Percentiles rank a stretch among this genome's conserved stretches.
Conservation (phyloP, 2,329 filamentous ascomycete species). For the Thermothelomyces thermophilus region DNA sequence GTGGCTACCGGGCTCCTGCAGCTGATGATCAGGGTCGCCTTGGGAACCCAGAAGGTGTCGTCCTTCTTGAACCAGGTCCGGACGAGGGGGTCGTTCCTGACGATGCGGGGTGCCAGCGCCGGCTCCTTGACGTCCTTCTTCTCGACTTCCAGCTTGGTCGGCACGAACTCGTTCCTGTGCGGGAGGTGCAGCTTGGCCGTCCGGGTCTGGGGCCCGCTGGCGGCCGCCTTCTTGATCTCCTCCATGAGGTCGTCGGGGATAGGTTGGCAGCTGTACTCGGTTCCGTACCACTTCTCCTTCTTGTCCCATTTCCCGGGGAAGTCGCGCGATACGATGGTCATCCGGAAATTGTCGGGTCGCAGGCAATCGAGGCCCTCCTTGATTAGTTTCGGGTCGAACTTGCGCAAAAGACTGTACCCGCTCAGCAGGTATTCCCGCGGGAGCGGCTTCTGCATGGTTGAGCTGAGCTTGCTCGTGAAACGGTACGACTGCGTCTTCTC, state of each 20-base stretch:
- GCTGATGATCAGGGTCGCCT: constrained; percentile 78
- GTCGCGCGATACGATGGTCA: constrained; percentile 75
- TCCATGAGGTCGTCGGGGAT: constrained; percentile 70
- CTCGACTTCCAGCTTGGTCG: constrained; percentile 85
- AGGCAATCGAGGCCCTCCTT: constrained; percentile 65
- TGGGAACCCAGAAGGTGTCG: constrained; percentile 96
- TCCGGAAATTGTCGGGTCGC: constrained; percentile 80
- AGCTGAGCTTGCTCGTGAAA: constrained; percentile 79
- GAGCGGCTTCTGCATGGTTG: constrained; percentile 85
- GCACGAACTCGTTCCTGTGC: constrained; percentile 92
- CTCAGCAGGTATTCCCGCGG: constrained; percentile 85
- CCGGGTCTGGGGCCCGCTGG: constrained; percentile 51
- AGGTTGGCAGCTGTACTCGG: constrained; percentile 78
- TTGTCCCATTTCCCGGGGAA: constrained; percentile 78
- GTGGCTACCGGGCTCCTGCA: constrained; percentile 73
- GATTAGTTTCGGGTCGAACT: constrained; percentile 75
- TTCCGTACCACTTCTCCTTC: constrained; percentile 97
- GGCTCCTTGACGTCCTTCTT: constrained; percentile 83
- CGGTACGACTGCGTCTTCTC: constrained; percentile 86
- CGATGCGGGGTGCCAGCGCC: constrained; percentile 65
- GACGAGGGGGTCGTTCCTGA: constrained; percentile 74
- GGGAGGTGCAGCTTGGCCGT: constrained; percentile 74
- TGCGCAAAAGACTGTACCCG: constrained; percentile 66
- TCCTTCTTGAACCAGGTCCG: constrained; percentile 98
- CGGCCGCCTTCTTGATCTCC: constrained; percentile 59